Conservation (phyloP, 331 rosid species). For the Quercus phellos region DNA sequence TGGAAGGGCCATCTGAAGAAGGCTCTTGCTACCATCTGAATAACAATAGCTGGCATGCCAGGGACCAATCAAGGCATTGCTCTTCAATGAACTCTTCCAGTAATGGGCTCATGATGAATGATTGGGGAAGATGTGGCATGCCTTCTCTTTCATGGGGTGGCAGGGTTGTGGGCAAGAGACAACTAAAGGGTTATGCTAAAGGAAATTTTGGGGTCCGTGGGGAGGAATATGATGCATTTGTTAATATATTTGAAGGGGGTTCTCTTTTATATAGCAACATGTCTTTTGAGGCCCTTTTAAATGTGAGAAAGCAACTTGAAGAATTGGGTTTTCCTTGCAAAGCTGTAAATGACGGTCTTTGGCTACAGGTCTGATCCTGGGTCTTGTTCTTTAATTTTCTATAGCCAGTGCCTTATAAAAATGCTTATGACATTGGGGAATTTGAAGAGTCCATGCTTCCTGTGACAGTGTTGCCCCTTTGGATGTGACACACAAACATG, state of each 20-base stretch:
- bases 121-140: slow-evolving; percentile 78
- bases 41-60: slow-evolving; percentile 54
- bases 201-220: slow-evolving; percentile 49
- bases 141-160: slow-evolving; percentile 86
- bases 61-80: slow-evolving; percentile 66
- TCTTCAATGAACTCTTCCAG: slow-evolving; percentile 59
- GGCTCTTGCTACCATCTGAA: slow-evolving; percentile 67
- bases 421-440: neutral
- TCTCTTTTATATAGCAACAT: slow-evolving; percentile 87
- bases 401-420: neutral
- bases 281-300: slow-evolving; percentile 93
- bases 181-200: slow-evolving; percentile 57
- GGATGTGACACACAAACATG: neutral
- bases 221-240: slow-evolving; percentile 79
- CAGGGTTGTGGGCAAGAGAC: slow-evolving; percentile 76
- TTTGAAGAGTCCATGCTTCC: neutral
- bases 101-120: slow-evolving; percentile 55
- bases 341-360: slow-evolving; percentile 91
- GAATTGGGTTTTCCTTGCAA: slow-evolving; percentile 93
- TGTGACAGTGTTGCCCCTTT: neutral
- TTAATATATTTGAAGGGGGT: slow-evolving; percentile 90
- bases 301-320: slow-evolving; percentile 89
- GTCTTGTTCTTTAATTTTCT: slow-evolving; percentile 1
- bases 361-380: slow-evolving; percentile 78
- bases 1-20: slow-evolving; percentile 92